These are phyloP conservation scores for Amanita phalloides DNA, from an alignment of 768 basidiomycete species.

Conservation along the genomic window DNA sequence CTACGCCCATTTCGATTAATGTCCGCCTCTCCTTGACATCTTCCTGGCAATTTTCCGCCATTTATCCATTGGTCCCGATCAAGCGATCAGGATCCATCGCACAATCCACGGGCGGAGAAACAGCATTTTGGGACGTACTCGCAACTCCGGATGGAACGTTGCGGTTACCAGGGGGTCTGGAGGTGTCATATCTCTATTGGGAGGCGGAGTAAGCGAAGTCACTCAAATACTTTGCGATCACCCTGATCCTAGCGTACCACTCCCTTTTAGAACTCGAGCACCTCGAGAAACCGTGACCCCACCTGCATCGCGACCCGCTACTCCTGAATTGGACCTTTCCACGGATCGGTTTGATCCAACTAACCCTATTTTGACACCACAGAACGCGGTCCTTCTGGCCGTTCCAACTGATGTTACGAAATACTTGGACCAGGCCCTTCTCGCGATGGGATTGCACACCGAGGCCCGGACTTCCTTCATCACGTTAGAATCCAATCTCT, in stretches of 20 bases:
- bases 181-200: neutral
- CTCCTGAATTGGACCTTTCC: neutral
- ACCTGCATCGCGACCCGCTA: neutral
- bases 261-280: neutral
- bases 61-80: neutral
- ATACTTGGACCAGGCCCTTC: conserved; percentile 24
- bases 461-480: conserved; percentile 37
- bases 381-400: neutral
- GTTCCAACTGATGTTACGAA: conserved; percentile 12
- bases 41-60: neutral
- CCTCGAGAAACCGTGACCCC: neutral
- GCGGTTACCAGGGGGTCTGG: neutral
- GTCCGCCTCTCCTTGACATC: neutral
- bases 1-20: neutral
- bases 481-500: conserved; percentile 19
- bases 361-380: neutral
- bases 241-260: neutral
- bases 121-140: neutral
- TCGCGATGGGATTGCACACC: conserved; percentile 24
- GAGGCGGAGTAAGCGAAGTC: neutral
- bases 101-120: neutral
- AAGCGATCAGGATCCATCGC: neutral
- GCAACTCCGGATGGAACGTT: neutral
- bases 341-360: neutral
- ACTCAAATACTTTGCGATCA: neutral